Base-by-base conservation (phyloP, 2,329 filamentous ascomycete species). In the Colletotrichum sansevieriae region DNA sequence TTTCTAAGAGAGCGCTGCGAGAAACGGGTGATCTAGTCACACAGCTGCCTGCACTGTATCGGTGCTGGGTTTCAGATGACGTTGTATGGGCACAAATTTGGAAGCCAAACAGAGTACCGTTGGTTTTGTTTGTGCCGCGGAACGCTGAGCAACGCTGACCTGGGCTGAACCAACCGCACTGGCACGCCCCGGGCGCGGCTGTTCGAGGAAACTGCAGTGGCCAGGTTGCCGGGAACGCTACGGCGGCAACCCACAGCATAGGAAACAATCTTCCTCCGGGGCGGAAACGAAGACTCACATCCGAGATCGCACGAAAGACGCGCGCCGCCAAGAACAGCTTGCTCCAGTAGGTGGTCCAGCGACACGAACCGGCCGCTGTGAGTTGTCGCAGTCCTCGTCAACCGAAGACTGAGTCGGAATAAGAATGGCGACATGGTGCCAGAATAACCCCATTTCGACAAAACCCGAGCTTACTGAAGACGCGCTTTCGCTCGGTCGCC, bases 51-150 rank as follows among this genome's bases (percentile, higher is more conserved):
- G 39, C 65, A 43, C 41, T 33, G 55, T 61, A 55, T 61, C 66
- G 43, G 55, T 61, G 62, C 61, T 52, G 52, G 55, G 66, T 69
- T 66, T 69, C 66, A 66, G 62, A 65, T 61, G 55, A 60, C 18
- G 62, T 49, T 60, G 65, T 33, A 60, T 20, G 49, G 41, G 64
- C 51, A 43, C 57, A 66, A 22, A n/a, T 33, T 2, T 29, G 47
- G 20, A 37, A 60, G 33, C 25, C 29, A 47, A 51, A 11, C 47
- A 57, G 15, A 20, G 52, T 58, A 25, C 39, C 41, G 25, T 39
- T 51, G 35, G 55, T 49, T 51, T 68, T 65, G 55, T 49, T 68
- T 55, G 55, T 65, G 62, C 63, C 55, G 62, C 41, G 49, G 61
- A 65, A 54, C 61, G 44, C 52, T 54, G 56, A 33, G 62, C 41